Evolutionary conservation across 345 rosid genomes (phyloP), one percentile per base, ranked within the genome.

Genomic region (Pseudoturritis turrita): DNA sequence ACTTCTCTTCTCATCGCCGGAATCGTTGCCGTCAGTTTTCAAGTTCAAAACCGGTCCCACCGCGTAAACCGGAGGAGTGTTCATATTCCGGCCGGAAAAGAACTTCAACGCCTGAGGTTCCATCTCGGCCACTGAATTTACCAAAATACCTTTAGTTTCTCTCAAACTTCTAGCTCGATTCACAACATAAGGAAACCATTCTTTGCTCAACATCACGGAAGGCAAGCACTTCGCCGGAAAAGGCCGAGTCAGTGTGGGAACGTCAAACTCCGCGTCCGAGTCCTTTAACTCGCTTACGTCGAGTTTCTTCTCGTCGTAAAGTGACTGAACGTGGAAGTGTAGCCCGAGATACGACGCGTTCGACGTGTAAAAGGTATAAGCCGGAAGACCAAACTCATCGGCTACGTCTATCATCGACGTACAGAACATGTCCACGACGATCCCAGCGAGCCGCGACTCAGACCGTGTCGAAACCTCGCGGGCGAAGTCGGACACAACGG

Each of bases 1-100:
- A 2, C 7, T 23, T 2, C 3, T 36, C 53, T 21, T 50, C 23
- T n/a, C 55, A 3, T 39, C 49, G 3, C 10, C 12, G 0, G 23
- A 23, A 49, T 58, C 70, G 0, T 41, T 23, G 6, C 11, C 58
- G 0, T 64, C 14, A 0, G 43, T 72, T 40, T 71, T 70, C 0
- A 83, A n/a, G 47, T 77, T 78, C 46, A 87, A 19, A 6, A 86
- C 22, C 3, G 91, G 91, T 4, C 91, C 94, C 10, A 88, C 79
- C 0, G 84, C 58, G 11, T 79, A 86, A 0, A 83, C 53, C 0
- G 85, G 78, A 50, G 78, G 73, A 51, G 7, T 55, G 13, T 62
- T 47, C 0, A 35, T 39, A 15, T 31, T 63, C 3, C 28, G 53
- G 1, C 18, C 58, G 1, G 74, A 14, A 0, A 83, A 37, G 7